phyloP scores from a whole-genome alignment of 2,329 filamentous ascomycete species.

The Colletotrichum lindemuthianum region DNA sequence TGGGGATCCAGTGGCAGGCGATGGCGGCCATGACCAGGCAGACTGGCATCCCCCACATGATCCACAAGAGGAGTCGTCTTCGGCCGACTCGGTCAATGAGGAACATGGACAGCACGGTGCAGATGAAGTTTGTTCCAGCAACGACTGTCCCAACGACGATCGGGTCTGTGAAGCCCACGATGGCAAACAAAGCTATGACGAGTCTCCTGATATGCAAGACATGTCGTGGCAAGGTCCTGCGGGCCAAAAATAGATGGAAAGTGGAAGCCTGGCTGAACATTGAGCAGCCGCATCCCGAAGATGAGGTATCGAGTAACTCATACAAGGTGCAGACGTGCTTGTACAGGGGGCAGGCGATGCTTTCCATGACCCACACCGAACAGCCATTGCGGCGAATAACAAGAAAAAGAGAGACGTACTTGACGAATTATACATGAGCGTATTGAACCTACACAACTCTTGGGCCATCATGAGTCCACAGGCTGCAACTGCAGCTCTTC shows the following conservation, averaged over 20 bases:
- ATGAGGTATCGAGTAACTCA: too few relatives aligned
- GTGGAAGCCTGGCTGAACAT: too few relatives aligned
- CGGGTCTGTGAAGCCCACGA: slow-evolving; percentile 46
- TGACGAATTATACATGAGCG: slow-evolving; percentile 33
- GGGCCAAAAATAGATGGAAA: too few relatives aligned
- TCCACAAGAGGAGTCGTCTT: slow-evolving; percentile 54
- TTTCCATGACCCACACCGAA: too few relatives aligned
- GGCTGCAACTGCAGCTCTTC: slow-evolving; percentile 52
- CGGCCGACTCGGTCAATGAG: slow-evolving; percentile 58
- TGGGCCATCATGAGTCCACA: slow-evolving; percentile 56
- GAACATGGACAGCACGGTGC: slow-evolving; percentile 58
- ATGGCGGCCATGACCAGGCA: slow-evolving; percentile 8
- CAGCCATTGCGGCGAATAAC: too few relatives aligned
- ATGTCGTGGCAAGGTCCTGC: too few relatives aligned
- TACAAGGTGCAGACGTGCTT: too few relatives aligned
- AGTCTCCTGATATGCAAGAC: too few relatives aligned
- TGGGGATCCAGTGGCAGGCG: slow-evolving; percentile 21
- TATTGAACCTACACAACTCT: slow-evolving; percentile 37
- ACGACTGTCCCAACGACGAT: slow-evolving; percentile 55
- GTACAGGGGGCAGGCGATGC: too few relatives aligned
- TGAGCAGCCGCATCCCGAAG: too few relatives aligned
- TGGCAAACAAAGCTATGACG: slow-evolving; percentile 30
- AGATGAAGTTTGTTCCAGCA: slow-evolving; percentile 59
- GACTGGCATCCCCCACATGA: slow-evolving; percentile 39
- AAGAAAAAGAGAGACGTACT: background rate